Base-by-base conservation (phyloP, 2,329 filamentous ascomycete genomes). In the Huntiella bhutanensis region DNA sequence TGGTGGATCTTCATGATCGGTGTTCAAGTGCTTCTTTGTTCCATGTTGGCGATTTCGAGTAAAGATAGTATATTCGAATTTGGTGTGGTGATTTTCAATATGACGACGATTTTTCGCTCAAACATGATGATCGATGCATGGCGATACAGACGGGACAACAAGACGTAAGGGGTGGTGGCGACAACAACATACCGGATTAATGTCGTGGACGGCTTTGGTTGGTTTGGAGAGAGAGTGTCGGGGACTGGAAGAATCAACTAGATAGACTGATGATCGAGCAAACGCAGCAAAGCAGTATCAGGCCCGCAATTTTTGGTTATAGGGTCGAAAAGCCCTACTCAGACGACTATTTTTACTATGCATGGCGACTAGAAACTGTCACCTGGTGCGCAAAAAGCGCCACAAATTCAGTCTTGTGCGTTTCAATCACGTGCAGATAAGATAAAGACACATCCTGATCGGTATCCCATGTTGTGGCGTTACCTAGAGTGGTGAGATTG, bases 261-360 rank as follows among this genome's bases (percentile, higher is more conserved):
- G 17, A 45, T 40, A 33, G 48, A 47, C 43, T 47, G 48, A 47
- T 49, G 45, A 43, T 47, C 47, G 48, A 49, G 46, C 28, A 41
- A 37, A 45, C 43, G 40, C 41, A 43, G 36, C 48, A 42, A 28
- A 39, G 35, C 33, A 40, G 45, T 44, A 10, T 28, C 22, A 28
- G 38, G 42, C 49, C 49, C 49, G 49, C 45, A 47, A 36, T 37
- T 50, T 47, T 49, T 40, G 39, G 42, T 16, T 45, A 41, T 50
- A 50, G 49, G 49, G 49, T 47, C 49, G 37, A 50, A 50, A 47
- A 47, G 45, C 49, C 49, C 49, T 50, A 50, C 38, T 13, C 33
- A 41, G 34, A 37, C n/a, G n/a, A 22, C 33, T 32, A 47, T 22
- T 42, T 46, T 43, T 37, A 32, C 19, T 16, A 33, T 15, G 6